phyloP scores from a whole-genome alignment of 2,329 filamentous ascomycete genomes.

The Simplicillium aogashimaense region DNA sequence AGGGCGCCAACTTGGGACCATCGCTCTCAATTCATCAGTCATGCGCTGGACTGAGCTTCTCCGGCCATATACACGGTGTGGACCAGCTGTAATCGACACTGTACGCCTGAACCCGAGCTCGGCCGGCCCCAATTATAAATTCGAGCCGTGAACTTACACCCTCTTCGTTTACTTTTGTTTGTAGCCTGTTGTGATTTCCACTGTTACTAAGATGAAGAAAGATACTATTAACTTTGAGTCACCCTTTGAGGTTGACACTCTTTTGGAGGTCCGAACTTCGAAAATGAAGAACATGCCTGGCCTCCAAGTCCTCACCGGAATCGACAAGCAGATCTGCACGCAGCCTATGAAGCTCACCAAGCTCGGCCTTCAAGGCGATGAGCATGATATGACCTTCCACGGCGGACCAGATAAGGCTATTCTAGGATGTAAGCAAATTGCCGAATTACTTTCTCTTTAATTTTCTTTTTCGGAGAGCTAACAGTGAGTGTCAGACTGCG shows the following conservation, averaged over 20 bases:
- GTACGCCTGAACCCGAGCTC: too few relatives aligned
- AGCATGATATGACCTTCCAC: constrained; percentile 53
- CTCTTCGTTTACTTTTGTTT: too few relatives aligned
- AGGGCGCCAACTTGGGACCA: too few relatives aligned
- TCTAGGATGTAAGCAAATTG: constrained; percentile 37
- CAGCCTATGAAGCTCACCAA: constrained; percentile 34
- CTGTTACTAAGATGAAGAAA: constrained; percentile 4
- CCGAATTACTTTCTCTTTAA: neutral
- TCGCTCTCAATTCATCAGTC: too few relatives aligned
- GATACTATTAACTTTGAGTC: constrained; percentile 25
- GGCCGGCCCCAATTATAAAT: too few relatives aligned
- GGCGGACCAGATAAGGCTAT: constrained; percentile 55
- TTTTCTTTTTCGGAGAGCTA: neutral
- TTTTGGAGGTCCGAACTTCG: constrained; percentile 47
- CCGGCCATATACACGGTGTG: too few relatives aligned
- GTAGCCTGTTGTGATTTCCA: neutral
- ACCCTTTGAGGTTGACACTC: constrained; percentile 34
- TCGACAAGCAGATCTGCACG: constrained; percentile 38
- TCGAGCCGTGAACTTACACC: too few relatives aligned
- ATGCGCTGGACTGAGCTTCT: too few relatives aligned
- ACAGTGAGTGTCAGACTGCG: constrained; percentile 37
- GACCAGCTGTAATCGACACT: too few relatives aligned
- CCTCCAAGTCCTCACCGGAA: constrained; percentile 42
- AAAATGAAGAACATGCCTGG: constrained; percentile 44
- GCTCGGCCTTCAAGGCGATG: constrained; percentile 46